Evolutionary conservation across 2,329 filamentous ascomycete genomes (phyloP).

Genomic region (Sporothrix humicola): DNA sequence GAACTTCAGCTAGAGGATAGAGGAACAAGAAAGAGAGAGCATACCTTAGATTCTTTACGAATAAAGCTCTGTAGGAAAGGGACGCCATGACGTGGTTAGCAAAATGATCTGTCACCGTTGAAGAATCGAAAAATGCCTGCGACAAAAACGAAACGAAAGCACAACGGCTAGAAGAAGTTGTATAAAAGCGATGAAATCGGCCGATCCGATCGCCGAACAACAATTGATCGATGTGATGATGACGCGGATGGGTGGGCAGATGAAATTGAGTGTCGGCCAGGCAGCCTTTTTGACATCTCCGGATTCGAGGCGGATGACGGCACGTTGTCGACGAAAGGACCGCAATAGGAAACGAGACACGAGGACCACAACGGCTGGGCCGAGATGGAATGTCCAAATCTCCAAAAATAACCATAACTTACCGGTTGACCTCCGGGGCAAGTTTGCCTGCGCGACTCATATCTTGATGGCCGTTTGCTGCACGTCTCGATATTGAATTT

Average conservation of each 20-base stretch:
- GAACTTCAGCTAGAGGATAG: slow-evolving; percentile 49
- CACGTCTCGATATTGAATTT: slow-evolving; percentile 1
- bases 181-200: background rate
- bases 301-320: background rate
- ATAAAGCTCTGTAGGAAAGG: slow-evolving; percentile 78
- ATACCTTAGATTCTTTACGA: slow-evolving; percentile 99
- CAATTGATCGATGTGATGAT: background rate
- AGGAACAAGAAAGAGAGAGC: slow-evolving; percentile 47
- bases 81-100: slow-evolving; percentile 41
- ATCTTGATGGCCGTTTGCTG: slow-evolving; percentile 62
- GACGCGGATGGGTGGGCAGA: background rate
- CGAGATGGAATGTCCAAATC: background rate
- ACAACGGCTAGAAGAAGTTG: background rate
- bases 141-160: background rate
- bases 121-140: background rate
- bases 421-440: slow-evolving; percentile 99
- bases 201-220: background rate
- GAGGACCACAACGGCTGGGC: background rate
- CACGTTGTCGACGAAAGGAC: background rate
- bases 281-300: slow-evolving; percentile 9
- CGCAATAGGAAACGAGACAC: background rate
- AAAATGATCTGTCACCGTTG: background rate
- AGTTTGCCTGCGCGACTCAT: slow-evolving; percentile 97
- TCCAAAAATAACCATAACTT: slow-evolving; percentile 38
- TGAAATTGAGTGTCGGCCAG: background rate